Evolutionary conservation across 305 asterid genomes (phyloP), one percentile per base, ranked within the genome.

Genomic region (Fraxinus xanthoxyloides): DNA sequence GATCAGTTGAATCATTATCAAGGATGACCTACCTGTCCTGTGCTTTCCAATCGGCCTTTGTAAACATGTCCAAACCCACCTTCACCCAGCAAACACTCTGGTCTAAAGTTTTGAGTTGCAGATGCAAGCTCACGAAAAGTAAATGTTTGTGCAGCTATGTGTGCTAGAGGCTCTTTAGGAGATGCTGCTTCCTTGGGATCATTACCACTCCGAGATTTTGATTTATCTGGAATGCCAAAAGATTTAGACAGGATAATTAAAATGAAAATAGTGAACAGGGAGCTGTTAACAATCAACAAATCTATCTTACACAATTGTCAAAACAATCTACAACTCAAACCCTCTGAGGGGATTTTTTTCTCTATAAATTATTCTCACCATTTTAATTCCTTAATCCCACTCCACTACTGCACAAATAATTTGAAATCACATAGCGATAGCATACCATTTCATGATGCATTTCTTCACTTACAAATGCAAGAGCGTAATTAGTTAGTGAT

Each of bases 111-210:
- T 86, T 92, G 92, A 1, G 98, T 93, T 40, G 98, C 98, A 87
- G 95, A 91, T 51, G 98, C 98, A 86, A 95, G 97, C 83, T 93
- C 98, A 85, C 98, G 97, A 81, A 93, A 95, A 12, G 98, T 95
- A 86, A 95, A 95, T 32, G 97, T 95, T 82, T 95, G 98, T 24
- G 98, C 98, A 82, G 98, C 98, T 75, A 93, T 95, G 84, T 95
- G 87, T 21, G 90, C 88, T 31, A 93, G 85, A 65, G 96, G 89
- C 85, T 91, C 97, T 83, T 93, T 93, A 23, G 90, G 88, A 77
- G 85, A 59, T 65, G 89, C 73, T 34, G 85, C 79, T 77, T 93
- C 97, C 87, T 89, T 94, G 36, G 90, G 84, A 82, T 94, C 97
- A 84, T 73, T 86, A 83, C 89, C 88, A 80, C 89, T 86, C 77